Evolutionary conservation across 306 rosid species (phyloP).

Genomic region (Vicia sativa): DNA sequence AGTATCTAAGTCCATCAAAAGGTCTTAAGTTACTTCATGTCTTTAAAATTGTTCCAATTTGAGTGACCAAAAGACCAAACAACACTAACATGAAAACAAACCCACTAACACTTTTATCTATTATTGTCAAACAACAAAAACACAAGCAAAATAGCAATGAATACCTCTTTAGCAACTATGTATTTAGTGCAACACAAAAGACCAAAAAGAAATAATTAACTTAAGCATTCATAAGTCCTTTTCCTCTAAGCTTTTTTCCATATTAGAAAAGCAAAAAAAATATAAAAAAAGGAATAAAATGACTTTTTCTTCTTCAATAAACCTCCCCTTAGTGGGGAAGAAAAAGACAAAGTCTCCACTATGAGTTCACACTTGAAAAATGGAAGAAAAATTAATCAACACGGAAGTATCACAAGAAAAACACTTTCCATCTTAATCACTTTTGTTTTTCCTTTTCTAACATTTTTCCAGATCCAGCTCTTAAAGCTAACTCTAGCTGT

Average conservation of each 20-base stretch:
- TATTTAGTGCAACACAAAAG: slow-evolving; percentile 36
- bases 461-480: slow-evolving; percentile 71
- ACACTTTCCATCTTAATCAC: slow-evolving; percentile 44
- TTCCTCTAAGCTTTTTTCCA: slow-evolving; percentile 32
- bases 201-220: slow-evolving; percentile 30
- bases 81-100: slow-evolving; percentile 30
- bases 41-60: slow-evolving; percentile 23
- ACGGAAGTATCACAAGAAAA: slow-evolving; percentile 56
- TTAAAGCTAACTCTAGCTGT: slow-evolving; percentile 67
- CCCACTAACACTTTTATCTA: slow-evolving; percentile 29
- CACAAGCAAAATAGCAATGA: slow-evolving; percentile 12
- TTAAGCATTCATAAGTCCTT: slow-evolving; percentile 38
- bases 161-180: slow-evolving; percentile 30
- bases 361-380: slow-evolving; percentile 43
- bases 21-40: slow-evolving; percentile 1
- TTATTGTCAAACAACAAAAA: slow-evolving; percentile 38
- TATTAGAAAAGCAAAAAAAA: slow-evolving; percentile 1
- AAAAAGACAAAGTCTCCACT: slow-evolving; percentile 50
- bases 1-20: background rate
- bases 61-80: slow-evolving; percentile 33
- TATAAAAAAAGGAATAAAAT: slow-evolving; percentile 27
- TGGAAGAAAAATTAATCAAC: slow-evolving; percentile 52
- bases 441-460: slow-evolving; percentile 41
- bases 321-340: slow-evolving; percentile 49
- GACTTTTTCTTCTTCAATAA: slow-evolving; percentile 50